Evolutionary conservation across 2,329 filamentous ascomycete species (phyloP), one percentile per base, ranked within the genome.

Genomic region (Cordyceps farinosa): DNA sequence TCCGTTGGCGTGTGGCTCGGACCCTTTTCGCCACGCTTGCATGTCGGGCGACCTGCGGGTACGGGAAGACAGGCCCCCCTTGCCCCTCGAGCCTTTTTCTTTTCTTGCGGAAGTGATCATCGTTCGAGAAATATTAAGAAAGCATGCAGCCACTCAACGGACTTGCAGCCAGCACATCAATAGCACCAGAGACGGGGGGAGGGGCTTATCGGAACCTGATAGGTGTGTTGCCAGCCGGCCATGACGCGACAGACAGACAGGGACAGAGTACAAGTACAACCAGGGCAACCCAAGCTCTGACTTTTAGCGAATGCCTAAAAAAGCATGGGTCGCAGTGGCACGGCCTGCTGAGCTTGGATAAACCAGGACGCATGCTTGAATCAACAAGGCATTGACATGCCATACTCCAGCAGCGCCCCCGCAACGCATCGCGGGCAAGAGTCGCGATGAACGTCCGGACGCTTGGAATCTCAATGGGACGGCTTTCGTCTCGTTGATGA

Each of bases 401-500:
- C 22, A 27, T 11, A 34, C 48, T 7, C 29, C 4, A 34, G 42
- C 9, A 57, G 54, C 29, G 8, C 17, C 15, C n/a, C 8, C n/a
- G 10, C 29, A 50, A 9, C 27, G 47, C 27, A 15, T 11, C 47
- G 47, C 9, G 22, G 5, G 9, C n/a, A 22, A 45, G n/a, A 48
- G 45, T 29, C 27, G 22, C 22, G 10, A 29, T 11, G 22, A 22
- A 22, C 15, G 48, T 11, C 30, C 40, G 15, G 38, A 56, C 15
- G 3, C 5, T 32, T 32, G 15, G 32, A 38, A 30, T 50, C 13
- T 30, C 44, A n/a, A 13, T 8, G 2, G 22, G 32, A n/a, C 13
- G 32, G 13, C 34, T 50, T 59, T 59, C 56, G 45, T 59, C 56
- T 58, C 42, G 54, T 59, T 50, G 44, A 48, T 29, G 22, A 50